Conservation (phyloP, 2,329 filamentous ascomycete genomes). For the Plectosphaerella sp. region DNA sequence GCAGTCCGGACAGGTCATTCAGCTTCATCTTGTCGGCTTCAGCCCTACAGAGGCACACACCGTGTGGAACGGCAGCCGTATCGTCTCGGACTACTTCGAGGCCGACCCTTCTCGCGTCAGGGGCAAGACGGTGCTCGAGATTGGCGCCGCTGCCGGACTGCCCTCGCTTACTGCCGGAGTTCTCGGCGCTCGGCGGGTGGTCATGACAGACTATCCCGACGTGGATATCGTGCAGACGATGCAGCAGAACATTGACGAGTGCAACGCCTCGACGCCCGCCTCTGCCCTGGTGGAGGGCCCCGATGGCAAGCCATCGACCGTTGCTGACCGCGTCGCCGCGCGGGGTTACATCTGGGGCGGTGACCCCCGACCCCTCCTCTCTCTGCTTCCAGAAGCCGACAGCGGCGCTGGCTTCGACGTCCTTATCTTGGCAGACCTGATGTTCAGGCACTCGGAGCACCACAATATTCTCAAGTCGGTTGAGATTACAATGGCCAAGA, state of each 20-base stretch:
- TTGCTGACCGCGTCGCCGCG: constrained; percentile 41
- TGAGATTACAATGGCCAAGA: constrained; percentile 56
- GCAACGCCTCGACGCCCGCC: constrained; percentile 27
- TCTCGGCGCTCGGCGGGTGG: constrained; percentile 64
- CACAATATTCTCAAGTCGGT: constrained; percentile 71
- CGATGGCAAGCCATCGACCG: constrained; percentile 16
- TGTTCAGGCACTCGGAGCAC: constrained; percentile 91
- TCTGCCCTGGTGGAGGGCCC: not conserved
- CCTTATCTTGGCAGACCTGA: constrained; percentile 78
- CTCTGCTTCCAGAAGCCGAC: constrained; percentile 40
- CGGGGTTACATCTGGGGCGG: constrained; percentile 84
- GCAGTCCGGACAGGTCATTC: constrained; percentile 59
- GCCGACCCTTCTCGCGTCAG: constrained; percentile 58
- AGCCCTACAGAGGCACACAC: constrained; percentile 87
- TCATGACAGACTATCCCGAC: constrained; percentile 89
- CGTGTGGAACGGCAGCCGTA: constrained; percentile 85
- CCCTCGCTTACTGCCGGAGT: constrained; percentile 74
- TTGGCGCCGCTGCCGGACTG: constrained; percentile 83
- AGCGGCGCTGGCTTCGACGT: constrained; percentile 61
- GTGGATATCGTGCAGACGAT: constrained; percentile 77
- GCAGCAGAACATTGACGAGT: constrained; percentile 65
- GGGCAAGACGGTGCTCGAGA: constrained; percentile 72
- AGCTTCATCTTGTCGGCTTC: constrained; percentile 77
- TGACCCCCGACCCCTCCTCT: constrained; percentile 52
- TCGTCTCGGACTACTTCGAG: constrained; percentile 76